These are phyloP conservation scores for Cryphonectria radicalis DNA, from an alignment of 2,329 filamentous ascomycete genomes.

Conservation along the genomic window DNA sequence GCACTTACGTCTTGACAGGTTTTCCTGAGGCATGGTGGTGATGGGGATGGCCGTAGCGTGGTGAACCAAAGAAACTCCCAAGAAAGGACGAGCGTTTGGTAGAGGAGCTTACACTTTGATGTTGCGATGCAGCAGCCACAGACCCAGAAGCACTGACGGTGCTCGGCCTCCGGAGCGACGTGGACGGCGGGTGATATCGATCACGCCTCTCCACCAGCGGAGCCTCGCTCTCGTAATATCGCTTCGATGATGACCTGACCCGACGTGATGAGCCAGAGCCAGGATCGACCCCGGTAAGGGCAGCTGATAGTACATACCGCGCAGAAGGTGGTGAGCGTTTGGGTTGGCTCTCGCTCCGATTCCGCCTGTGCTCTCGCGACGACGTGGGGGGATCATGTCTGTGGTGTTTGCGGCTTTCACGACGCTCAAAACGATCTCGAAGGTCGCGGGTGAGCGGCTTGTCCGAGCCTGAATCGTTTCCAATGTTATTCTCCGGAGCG, in stretches of 20 bases:
- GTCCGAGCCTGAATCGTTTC: constrained; percentile 23
- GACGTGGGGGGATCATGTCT: constrained; percentile 36
- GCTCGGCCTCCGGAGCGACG: constrained; percentile 39
- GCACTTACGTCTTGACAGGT: constrained; percentile 34
- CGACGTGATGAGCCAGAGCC: constrained; percentile 22
- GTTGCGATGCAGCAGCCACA: constrained; percentile 40
- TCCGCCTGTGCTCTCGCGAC: constrained; percentile 32
- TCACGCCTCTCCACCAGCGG: constrained; percentile 36
- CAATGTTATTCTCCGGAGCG: constrained; percentile 14
- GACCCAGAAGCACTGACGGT: constrained; percentile 41
- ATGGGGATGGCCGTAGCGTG: constrained; percentile 32
- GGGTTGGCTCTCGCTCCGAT: constrained; percentile 34
- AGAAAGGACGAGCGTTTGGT: constrained; percentile 43
- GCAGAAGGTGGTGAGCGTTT: constrained; percentile 36
- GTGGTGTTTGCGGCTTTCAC: constrained; percentile 31
- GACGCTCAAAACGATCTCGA: constrained; percentile 25
- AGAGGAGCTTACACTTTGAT: constrained; percentile 43
- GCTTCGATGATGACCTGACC: constrained; percentile 31
- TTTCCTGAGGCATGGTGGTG: constrained; percentile 32
- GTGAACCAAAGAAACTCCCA: constrained; percentile 38
- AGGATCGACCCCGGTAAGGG: constrained; percentile 12
- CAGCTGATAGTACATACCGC: constrained; percentile 35
- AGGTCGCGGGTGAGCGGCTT: constrained; percentile 32
- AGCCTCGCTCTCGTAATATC: constrained; percentile 39
- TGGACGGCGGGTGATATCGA: constrained; percentile 32